phyloP scores from a whole-genome alignment of 1,284 basidiomycete species.

The Papiliotrema nemorosa region DNA sequence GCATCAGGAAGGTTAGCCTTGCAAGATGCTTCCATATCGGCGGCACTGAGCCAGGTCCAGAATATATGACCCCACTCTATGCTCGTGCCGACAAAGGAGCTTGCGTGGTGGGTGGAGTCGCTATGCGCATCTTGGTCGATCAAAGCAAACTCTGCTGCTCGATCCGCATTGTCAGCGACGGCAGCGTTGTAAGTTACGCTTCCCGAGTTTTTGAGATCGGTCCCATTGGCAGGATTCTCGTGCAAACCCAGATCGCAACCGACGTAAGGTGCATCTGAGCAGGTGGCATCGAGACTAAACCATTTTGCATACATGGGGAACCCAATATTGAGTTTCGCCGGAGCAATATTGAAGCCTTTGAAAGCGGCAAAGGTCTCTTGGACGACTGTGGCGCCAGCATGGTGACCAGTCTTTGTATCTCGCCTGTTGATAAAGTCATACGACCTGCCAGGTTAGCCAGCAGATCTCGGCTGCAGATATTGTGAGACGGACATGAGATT shows the following conservation, averaged over 20 bases:
- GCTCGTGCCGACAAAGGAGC: conserved; percentile 6
- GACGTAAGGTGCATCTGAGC: conserved; percentile 8
- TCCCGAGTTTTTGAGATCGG: conserved; percentile 17
- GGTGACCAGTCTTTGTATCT: conserved; percentile 16
- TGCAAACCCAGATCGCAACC: conserved; percentile 19
- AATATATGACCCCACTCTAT: conserved; percentile 5
- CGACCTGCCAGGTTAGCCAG: neutral
- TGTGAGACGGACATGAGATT: conserved; percentile 21
- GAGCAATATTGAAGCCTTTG: conserved; percentile 7
- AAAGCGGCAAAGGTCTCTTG: conserved; percentile 16
- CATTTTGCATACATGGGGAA: conserved; percentile 33
- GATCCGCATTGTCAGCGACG: conserved; percentile 6
- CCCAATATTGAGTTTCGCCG: conserved; percentile 24
- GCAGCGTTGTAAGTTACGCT: conserved; percentile 15
- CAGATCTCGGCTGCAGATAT: neutral
- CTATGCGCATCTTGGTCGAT: neutral
- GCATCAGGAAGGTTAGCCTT: conserved; percentile 14
- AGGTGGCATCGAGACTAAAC: conserved; percentile 23
- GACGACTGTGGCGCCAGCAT: conserved; percentile 19
- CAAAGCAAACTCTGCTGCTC: no score
- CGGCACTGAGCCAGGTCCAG: conserved; percentile 25
- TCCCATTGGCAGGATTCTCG: conserved; percentile 9
- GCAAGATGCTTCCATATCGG: conserved; percentile 20
- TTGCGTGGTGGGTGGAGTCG: conserved; percentile 11
- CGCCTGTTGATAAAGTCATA: conserved; percentile 29